These are phyloP conservation scores for Ascochyta clinopodiicola DNA, from an alignment of 2,329 filamentous ascomycete genomes.

Conservation along the genomic window DNA sequence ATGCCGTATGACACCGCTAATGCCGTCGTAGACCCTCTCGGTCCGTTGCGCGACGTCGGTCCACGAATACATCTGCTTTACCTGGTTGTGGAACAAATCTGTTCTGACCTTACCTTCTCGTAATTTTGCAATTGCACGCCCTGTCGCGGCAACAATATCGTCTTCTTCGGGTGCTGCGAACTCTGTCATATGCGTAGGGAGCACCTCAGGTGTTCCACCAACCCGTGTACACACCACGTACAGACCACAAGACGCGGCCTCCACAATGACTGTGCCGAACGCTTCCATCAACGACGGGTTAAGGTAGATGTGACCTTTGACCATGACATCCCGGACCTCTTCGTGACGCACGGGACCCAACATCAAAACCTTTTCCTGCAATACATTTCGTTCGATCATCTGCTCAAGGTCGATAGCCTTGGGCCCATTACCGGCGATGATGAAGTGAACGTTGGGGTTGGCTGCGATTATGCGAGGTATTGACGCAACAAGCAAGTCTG, in stretches of 20 bases:
- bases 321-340: slow-evolving; percentile 97
- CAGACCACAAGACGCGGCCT: slow-evolving; percentile 92
- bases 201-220: slow-evolving; percentile 93
- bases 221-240: slow-evolving; percentile 98
- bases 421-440: slow-evolving; percentile 93
- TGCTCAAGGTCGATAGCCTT: slow-evolving; percentile 98
- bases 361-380: slow-evolving; percentile 93
- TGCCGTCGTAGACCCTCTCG: slow-evolving; percentile 93
- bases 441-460: slow-evolving; percentile 92
- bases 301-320: slow-evolving; percentile 93
- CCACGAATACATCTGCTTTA: slow-evolving; percentile 99
- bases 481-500: slow-evolving; percentile 92
- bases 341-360: slow-evolving; percentile 92
- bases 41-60: slow-evolving; percentile 92
- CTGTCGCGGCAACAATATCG: slow-evolving; percentile 87
- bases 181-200: slow-evolving; percentile 95
- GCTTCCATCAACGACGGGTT: slow-evolving; percentile 95
- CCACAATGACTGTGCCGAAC: slow-evolving; percentile 96
- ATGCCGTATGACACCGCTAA: slow-evolving; percentile 83
- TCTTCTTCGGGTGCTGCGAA: slow-evolving; percentile 98
- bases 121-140: slow-evolving; percentile 84
- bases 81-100: slow-evolving; percentile 94
- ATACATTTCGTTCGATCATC: slow-evolving; percentile 93
- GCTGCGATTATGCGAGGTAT: slow-evolving; percentile 90
- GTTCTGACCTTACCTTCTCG: slow-evolving; percentile 87